These are phyloP conservation scores for Microdochium bolleyi DNA, from an alignment of 2,329 filamentous ascomycete species.

Conservation along the genomic window DNA sequence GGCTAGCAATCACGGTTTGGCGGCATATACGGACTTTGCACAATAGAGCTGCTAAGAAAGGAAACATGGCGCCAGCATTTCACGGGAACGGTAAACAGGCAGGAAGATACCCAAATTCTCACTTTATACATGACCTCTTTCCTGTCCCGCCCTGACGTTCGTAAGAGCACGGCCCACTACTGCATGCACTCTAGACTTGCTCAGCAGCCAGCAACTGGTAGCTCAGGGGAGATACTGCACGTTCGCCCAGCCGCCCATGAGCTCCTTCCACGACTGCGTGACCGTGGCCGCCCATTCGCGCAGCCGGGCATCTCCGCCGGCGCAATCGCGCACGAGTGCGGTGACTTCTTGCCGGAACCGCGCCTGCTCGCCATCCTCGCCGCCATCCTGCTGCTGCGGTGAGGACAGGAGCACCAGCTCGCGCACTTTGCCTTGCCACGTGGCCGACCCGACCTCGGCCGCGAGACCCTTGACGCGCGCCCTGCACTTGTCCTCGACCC, in stretches of 20 bases:
- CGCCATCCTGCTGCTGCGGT: slow-evolving; percentile 2
- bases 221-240: slow-evolving; percentile 13
- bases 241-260: slow-evolving; percentile 25
- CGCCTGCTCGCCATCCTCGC: slow-evolving; percentile 6
- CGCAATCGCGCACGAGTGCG: slow-evolving; percentile 14
- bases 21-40: too few relatives aligned
- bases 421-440: not conserved
- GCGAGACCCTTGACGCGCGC: slow-evolving; percentile 20
- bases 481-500: slow-evolving; percentile 19
- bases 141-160: too few relatives aligned
- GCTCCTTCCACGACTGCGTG: slow-evolving; percentile 28
- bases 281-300: slow-evolving; percentile 23
- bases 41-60: too few relatives aligned
- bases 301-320: slow-evolving; percentile 13
- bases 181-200: too few relatives aligned
- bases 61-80: too few relatives aligned
- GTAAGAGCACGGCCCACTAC: too few relatives aligned
- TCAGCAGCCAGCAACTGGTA: too few relatives aligned
- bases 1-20: too few relatives aligned
- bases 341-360: slow-evolving; percentile 14
- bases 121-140: not conserved
- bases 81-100: not conserved
- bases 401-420: not conserved
- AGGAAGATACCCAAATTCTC: not conserved
- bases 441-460: not conserved